phyloP scores from a whole-genome alignment of 129 eudicot genomes.

The Centella asiatica region DNA sequence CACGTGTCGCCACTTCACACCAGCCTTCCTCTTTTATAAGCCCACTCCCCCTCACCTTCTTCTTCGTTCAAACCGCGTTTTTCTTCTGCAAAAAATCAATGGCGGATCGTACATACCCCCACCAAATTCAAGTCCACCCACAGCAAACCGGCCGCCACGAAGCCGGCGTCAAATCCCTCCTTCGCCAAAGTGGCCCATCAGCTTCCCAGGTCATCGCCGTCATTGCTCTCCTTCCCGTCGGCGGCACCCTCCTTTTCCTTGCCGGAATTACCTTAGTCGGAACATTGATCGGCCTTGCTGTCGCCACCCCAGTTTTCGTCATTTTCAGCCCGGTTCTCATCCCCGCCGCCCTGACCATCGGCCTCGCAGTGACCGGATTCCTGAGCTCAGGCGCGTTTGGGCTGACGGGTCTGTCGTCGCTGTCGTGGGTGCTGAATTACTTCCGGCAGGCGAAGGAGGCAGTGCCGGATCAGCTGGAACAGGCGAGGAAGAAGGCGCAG shows the following conservation, averaged over 20 bases:
- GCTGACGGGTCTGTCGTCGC: constrained; percentile 57
- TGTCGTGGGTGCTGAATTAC: constrained; percentile 42
- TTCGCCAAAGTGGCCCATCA: constrained; percentile 40
- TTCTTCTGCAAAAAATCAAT: constrained; percentile 10
- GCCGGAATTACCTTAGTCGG: constrained; percentile 71
- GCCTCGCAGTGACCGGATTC: constrained; percentile 52
- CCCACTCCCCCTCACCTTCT: background rate
- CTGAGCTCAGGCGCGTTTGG: constrained; percentile 73
- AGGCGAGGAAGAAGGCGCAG: constrained; percentile 45
- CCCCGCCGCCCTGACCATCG: constrained; percentile 48
- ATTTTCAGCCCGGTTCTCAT: constrained; percentile 81
- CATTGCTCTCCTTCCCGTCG: constrained; percentile 59
- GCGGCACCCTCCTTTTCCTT: constrained; percentile 61
- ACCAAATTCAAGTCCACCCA: constrained; percentile 63
- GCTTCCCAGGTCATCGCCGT: constrained; percentile 58
- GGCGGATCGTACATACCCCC: constrained; percentile 33
- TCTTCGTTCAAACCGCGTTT: background rate
- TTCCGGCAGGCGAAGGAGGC: constrained; percentile 39
- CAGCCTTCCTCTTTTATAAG: background rate
- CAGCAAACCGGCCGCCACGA: constrained; percentile 24
- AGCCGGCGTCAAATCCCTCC: background rate
- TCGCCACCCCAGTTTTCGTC: constrained; percentile 66
- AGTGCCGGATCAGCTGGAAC: constrained; percentile 53
- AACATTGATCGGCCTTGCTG: constrained; percentile 50
- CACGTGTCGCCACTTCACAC: constrained; percentile 8